Evolutionary conservation across 345 rosid species (phyloP), one percentile per base, ranked within the genome.

Genomic region (Excoecaria cochinchinensis): DNA sequence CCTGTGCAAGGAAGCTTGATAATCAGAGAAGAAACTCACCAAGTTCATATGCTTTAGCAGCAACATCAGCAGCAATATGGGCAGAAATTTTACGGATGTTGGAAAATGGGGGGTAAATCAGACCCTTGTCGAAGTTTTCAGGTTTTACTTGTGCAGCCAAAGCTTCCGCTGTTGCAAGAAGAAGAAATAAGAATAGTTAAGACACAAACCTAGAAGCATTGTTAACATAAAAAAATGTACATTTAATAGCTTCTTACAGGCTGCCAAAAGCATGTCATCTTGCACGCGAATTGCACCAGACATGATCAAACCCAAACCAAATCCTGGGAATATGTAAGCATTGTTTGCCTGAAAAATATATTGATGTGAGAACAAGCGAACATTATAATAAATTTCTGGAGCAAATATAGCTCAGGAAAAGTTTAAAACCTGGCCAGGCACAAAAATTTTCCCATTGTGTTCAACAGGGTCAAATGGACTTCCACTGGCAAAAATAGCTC

Each of bases 251-350:
- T 8, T 85, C 99, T 93, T 87, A 95, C 98, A 91, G 72, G 99
- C 99, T 70, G 97, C 97, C 82, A 95, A 84, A 83, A 95, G 99
- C 99, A 95, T 85, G 90, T 89, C 97, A 78, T 91, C 93, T 14
- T 87, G 94, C 63, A 95, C 95, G 38, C 94, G 98, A 64, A 95
- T 93, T 16, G 98, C 89, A 47, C 99, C 96, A 0, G 97, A 89
- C 70, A 95, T 89, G 69, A 95, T 90, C 90, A 95, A 72, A 64
- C 98, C 99, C 83, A 93, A 88, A 74, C 99, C 99, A 24, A 95
- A 82, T 53, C 97, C 99, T 0, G 97, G 98, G 87, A 95, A 95
- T 59, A 95, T 87, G 84, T 93, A 95, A 36, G 97, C 94, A 84
- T 95, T 95, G 86, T 95, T 95, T 82, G 94, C 97, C 97, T 95